Percentiles rank a stretch among this genome's conserved stretches.
Conservation (phyloP, 1,139 yeast species). For the Geotrichum siamense region DNA sequence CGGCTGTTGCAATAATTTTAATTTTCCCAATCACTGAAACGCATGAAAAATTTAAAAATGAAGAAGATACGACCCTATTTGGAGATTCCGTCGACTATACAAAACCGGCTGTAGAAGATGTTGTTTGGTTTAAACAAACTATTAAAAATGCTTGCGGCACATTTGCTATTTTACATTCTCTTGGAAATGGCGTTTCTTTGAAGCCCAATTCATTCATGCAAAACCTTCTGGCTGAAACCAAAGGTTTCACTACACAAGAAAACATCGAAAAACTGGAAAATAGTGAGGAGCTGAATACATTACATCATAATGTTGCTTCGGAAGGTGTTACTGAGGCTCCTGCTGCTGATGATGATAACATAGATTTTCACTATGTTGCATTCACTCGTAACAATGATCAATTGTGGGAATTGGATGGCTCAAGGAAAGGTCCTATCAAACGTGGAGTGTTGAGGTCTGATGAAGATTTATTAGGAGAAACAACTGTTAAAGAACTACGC, state of each 20-base stretch:
- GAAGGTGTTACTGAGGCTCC: slow-evolving; percentile 83
- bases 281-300: slow-evolving; percentile 41
- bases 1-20: slow-evolving; percentile 64
- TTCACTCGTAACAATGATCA: slow-evolving; percentile 50
- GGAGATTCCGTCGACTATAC: slow-evolving; percentile 10
- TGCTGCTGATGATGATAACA: slow-evolving; percentile 48
- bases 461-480: slow-evolving; percentile 52
- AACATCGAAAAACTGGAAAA: slow-evolving; percentile 44
- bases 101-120: slow-evolving; percentile 26
- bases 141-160: slow-evolving; percentile 90
- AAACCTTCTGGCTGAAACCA: slow-evolving; percentile 25
- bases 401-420: slow-evolving; percentile 81
- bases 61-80: slow-evolving; percentile 30
- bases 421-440: slow-evolving; percentile 67
- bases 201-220: slow-evolving; percentile 31
- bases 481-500: slow-evolving; percentile 50
- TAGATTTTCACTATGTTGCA: slow-evolving; percentile 72
- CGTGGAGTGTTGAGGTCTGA: slow-evolving; percentile 42
- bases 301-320: slow-evolving; percentile 54
- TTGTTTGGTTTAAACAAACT: slow-evolving; percentile 71
- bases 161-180: slow-evolving; percentile 73
- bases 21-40: slow-evolving; percentile 69
- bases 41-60: slow-evolving; percentile 48
- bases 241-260: slow-evolving; percentile 33
- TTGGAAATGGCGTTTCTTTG: slow-evolving; percentile 51